A percentile compares a stretch with the other conserved stretches of the same genome.
Conservation (phyloP, 169 alveolate species). For the Plasmodium sp. region DNA sequence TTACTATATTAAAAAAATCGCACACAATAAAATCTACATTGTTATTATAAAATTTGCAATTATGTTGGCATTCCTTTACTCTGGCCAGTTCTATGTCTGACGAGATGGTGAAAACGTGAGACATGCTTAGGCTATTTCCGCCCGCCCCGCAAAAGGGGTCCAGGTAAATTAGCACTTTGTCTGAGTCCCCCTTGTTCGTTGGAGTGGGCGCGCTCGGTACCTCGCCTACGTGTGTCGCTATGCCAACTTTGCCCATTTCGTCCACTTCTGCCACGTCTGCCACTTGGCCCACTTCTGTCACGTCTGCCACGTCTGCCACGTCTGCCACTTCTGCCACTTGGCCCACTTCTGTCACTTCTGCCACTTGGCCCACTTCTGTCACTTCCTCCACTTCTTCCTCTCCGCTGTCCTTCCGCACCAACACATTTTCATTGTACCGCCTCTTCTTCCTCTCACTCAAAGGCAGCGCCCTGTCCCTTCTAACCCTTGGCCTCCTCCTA, state of each 20-base stretch:
- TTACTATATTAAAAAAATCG: slow-evolving; percentile 40
- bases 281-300: neutral
- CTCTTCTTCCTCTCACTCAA: neutral
- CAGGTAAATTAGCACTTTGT: slow-evolving; percentile 15
- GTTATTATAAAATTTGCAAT: slow-evolving; percentile 46
- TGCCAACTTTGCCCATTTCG: neutral
- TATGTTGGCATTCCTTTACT: slow-evolving; percentile 57
- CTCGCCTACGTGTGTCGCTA: too few relatives aligned
- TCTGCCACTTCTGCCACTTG: neutral
- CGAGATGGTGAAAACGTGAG: slow-evolving; percentile 24
- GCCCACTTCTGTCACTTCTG: neutral
- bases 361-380: neutral
- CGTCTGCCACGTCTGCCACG: neutral
- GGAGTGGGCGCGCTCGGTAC: neutral
- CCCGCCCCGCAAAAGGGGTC: slow-evolving; percentile 71
- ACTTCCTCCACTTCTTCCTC: neutral
- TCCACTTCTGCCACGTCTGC: neutral
- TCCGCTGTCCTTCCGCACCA: neutral
- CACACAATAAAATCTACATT: slow-evolving; percentile 66
- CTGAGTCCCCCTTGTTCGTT: neutral
- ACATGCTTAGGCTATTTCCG: slow-evolving; percentile 27
- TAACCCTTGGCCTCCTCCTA: neutral
- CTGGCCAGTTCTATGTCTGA: slow-evolving; percentile 4
- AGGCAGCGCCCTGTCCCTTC: neutral
- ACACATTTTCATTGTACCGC: neutral